Evolutionary conservation across 2,329 filamentous ascomycete species (phyloP), one percentile per base, ranked within the genome.

Genomic region (Pseudogymnoascus sp.): DNA sequence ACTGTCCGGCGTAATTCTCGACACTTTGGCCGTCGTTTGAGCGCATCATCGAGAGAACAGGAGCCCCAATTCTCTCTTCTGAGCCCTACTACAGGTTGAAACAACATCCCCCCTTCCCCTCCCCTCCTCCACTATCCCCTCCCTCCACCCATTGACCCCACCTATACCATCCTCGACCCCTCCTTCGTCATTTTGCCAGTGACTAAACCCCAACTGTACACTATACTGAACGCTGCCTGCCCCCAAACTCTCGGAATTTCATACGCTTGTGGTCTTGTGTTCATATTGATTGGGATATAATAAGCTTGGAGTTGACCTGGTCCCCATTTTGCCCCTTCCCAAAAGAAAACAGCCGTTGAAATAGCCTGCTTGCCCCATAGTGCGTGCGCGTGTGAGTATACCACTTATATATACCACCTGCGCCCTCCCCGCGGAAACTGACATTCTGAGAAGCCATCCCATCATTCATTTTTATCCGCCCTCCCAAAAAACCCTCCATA

Each of bases 171-270:
- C 50, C 17, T 57, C n/a, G 33, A 57, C 28, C 50, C 50, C 50
- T 57, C 50, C 50, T 57, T 57, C 50, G 28, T 57, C 50, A 57
- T 33, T 57, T 57, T 57, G 50, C 50, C 50, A 57, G 50, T 57
- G 28, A 57, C 50, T 57, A 57, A 57, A 57, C 10, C 50, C 50
- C 28, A 33, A 9, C n/a, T 57, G n/a, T 57, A 33, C 15, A 28
- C 21, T 57, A 33, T 8, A 28, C 21, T 57, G n/a, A 8, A 9
- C 4, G 50, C 7, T 33, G 50, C 50, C 50, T 57, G 6, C 10
- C 26, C 26, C 50, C 26, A 57, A 57, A 57, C 28, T 28, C 26
- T 57, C 50, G 50, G 50, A 57, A 33, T 57, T 57, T 33, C 5
- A 1, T 33, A 17, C 50, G 50, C 50, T 33, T 57, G 50, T 57